Conservation (phyloP, 1,284 basidiomycete species). For the Gomphus sp. region DNA sequence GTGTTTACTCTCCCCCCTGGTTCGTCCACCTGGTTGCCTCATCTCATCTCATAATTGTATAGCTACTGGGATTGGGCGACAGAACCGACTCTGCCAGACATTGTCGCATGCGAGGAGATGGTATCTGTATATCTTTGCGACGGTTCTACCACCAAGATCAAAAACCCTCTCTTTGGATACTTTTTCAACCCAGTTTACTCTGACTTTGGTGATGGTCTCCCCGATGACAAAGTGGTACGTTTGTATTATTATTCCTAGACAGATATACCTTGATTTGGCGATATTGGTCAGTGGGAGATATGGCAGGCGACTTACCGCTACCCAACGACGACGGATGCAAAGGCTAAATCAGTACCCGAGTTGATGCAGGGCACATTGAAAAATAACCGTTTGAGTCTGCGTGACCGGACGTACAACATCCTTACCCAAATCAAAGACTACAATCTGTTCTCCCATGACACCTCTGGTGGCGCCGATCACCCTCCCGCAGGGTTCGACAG, state of each 20-base stretch:
- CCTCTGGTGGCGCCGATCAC: conserved; percentile 17
- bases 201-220: conserved; percentile 22
- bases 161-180: conserved; percentile 37
- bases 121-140: conserved; percentile 30
- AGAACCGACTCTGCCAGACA: conserved; percentile 31
- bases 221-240: conserved; percentile 11
- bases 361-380: conserved; percentile 16
- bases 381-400: conserved; percentile 21
- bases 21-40: background rate
- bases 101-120: conserved; percentile 28
- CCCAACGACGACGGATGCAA: conserved; percentile 20
- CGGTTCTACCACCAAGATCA: conserved; percentile 24
- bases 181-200: conserved; percentile 32
- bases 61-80: conserved; percentile 34
- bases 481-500: conserved; percentile 32
- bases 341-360: conserved; percentile 17
- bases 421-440: conserved; percentile 30
- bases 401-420: conserved; percentile 26
- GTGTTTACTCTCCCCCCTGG: background rate
- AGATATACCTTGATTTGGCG: background rate
- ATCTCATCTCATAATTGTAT: background rate
- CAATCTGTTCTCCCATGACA: conserved; percentile 38
- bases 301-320: conserved; percentile 35
- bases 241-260: background rate
- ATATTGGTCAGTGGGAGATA: conserved; percentile 20